These are phyloP conservation scores for Globisporangium carolinianum DNA, from an alignment of 352 stramenopile genomes.

Conservation along the genomic window DNA sequence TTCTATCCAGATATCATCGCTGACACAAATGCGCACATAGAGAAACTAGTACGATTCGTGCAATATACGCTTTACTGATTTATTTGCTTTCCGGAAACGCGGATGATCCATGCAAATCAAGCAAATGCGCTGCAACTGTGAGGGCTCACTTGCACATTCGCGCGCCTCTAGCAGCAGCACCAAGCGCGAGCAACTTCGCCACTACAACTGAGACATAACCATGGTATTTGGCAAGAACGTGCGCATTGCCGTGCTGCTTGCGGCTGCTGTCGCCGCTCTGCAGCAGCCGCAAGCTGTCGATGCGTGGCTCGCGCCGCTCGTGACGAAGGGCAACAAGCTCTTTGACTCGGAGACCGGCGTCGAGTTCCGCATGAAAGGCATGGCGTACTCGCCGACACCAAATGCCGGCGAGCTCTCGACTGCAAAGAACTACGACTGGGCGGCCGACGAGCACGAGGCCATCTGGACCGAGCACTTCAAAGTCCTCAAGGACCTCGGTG, in stretches of 20 bases:
- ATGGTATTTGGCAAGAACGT: not conserved
- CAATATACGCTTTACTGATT: no score
- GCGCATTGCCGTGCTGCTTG: not conserved
- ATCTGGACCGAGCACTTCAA: constrained; percentile 47
- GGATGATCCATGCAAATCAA: no score
- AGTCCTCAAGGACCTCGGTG: constrained; percentile 47
- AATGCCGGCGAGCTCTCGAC: constrained; percentile 39
- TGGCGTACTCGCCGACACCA: constrained; percentile 65
- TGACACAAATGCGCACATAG: no score
- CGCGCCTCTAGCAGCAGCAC: no score
- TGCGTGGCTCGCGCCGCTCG: constrained; percentile 20
- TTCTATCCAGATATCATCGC: no score
- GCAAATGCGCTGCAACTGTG: no score
- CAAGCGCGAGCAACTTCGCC: no score
- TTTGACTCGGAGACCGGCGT: constrained; percentile 42
- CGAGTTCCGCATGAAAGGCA: constrained; percentile 63
- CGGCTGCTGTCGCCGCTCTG: not conserved
- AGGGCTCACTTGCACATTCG: no score
- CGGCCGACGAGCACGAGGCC: constrained; percentile 41
- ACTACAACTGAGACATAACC: not conserved
- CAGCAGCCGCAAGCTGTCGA: not conserved
- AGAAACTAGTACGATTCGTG: no score
- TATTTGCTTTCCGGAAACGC: no score
- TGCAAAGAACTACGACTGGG: constrained; percentile 54
- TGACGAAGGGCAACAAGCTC: constrained; percentile 72